Base-by-base conservation (phyloP, 2,329 filamentous ascomycete genomes). In the Arthrinium puccinioides region DNA sequence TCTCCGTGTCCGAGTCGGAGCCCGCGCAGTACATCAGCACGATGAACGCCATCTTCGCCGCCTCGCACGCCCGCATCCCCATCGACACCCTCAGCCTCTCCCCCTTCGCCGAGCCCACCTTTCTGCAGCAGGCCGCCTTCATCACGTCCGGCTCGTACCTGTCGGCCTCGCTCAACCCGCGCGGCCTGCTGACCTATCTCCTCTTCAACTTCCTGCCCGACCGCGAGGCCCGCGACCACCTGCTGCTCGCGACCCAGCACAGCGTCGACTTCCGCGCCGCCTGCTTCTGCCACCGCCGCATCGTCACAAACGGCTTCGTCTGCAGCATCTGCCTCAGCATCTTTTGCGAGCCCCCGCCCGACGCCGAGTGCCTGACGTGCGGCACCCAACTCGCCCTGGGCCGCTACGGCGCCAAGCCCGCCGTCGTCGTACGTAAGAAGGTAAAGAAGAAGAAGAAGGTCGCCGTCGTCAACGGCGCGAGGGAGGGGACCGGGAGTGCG, bases 41-140 rank as follows among this genome's bases (percentile, higher is more conserved):
- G 49, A 98, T 98, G 92, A 98, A 98, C 64, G 79, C 84, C 51
- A 94, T 97, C 43, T 98, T 98, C 62, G 92, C 92, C 3, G 92
- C 90, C 41, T 86, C 94, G 53, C 82, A 90, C 46, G 75, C 88
- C 38, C 78, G 79, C 50, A 87, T 98, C 45, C 86, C 89, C 18
- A 88, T 98, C 52, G 92, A 98, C 59, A 90, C 95, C 23, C 75
- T 94, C 43, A 84, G 94, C 47, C 71, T 98, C 5, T 43, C 41
- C 10, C 38, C 37, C 10, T 79, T 83, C 28, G 87, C 87, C 16
- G 79, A 87, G 49, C 87, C 90, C 1, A 89, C 94, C 9, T 94
- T 98, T 59, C 70, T 98, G 33, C 90, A 98, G 56, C 92, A 98
- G 63, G 92, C 92, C 11, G 70, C 68, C 56, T 78, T 73, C 60